A percentile compares a stretch with the other conserved stretches of the same genome.
These are phyloP conservation scores for Candida verbasci DNA, from an alignment of 805 yeast genomes.

Conservation along the genomic window DNA sequence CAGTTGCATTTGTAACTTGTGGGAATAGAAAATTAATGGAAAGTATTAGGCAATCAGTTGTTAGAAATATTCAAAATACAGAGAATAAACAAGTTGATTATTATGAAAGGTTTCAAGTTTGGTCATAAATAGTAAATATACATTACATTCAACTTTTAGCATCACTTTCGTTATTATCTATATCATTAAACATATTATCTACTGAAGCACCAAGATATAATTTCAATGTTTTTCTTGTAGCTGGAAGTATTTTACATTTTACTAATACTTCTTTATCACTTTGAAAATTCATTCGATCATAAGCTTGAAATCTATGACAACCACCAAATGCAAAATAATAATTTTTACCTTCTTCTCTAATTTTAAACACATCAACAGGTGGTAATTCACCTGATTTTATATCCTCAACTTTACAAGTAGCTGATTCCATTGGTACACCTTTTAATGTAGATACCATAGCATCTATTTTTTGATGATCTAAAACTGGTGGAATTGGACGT, in stretches of 20 bases:
- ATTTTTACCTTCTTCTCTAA: constrained; percentile 56
- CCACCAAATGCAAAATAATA: constrained; percentile 86
- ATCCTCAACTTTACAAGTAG: constrained; percentile 51
- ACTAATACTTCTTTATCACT: constrained; percentile 41
- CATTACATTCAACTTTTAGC: background rate
- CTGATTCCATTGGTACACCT: constrained; percentile 60
- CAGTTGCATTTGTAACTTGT: constrained; percentile 54
- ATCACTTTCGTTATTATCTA: background rate
- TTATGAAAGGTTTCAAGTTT: constrained; percentile 68
- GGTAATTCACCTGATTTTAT: constrained; percentile 65
- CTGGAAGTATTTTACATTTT: constrained; percentile 68
- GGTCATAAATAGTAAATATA: constrained; percentile 33
- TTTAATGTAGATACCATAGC: constrained; percentile 71
- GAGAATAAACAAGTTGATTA: constrained; percentile 55
- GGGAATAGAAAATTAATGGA: constrained; percentile 63
- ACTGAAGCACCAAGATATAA: constrained; percentile 71
- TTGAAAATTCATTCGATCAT: constrained; percentile 50
- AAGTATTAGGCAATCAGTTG: constrained; percentile 45
- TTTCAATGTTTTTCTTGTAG: constrained; percentile 62
- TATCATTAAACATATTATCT: constrained; percentile 40
- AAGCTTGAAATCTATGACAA: constrained; percentile 86
- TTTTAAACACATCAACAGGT: constrained; percentile 73
- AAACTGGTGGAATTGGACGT: constrained; percentile 82
- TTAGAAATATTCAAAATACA: constrained; percentile 31
- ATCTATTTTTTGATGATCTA: constrained; percentile 68